phyloP scores from a whole-genome alignment of 306 rosid genomes.

The Vigna mungo region DNA sequence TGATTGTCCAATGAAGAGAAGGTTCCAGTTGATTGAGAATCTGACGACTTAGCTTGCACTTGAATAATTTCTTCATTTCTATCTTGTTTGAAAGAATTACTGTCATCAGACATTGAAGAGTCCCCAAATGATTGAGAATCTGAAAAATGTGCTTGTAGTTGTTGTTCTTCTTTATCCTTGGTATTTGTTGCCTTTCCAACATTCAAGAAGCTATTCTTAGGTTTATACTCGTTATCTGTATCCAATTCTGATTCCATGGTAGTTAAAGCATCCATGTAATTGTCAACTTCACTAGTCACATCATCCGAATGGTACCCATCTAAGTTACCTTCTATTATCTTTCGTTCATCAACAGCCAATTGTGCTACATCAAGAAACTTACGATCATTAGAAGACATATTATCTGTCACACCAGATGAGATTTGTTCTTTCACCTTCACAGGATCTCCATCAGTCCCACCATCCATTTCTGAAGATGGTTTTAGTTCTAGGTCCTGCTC shows the following conservation, averaged over 20 bases:
- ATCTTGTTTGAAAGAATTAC: constrained; percentile 68
- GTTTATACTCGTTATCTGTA: constrained; percentile 74
- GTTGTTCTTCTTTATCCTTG: constrained; percentile 58
- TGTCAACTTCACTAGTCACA: constrained; percentile 84
- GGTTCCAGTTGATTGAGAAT: constrained; percentile 51
- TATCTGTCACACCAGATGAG: constrained; percentile 49
- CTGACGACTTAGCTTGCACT: constrained; percentile 45
- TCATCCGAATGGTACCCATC: constrained; percentile 78
- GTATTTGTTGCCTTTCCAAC: constrained; percentile 48
- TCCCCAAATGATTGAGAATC: constrained; percentile 79
- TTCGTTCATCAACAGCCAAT: constrained; percentile 54
- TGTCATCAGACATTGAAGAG: constrained; percentile 64
- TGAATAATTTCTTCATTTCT: constrained; percentile 51
- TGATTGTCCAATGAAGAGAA: constrained; percentile 46
- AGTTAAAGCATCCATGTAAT: constrained; percentile 88
- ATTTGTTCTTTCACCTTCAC: constrained; percentile 61
- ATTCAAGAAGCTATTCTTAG: constrained; percentile 53
- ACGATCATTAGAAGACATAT: constrained; percentile 49
- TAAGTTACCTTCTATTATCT: constrained; percentile 57
- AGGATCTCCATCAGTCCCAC: constrained; percentile 51
- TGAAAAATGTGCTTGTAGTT: constrained; percentile 45
- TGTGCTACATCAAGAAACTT: constrained; percentile 55
- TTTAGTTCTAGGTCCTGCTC: constrained; percentile 54
- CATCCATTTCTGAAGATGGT: constrained; percentile 48
- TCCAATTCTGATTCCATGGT: constrained; percentile 91